A percentile compares a stretch with the other conserved stretches of the same genome.
Evolutionary conservation across 192 early-diverging fungal genomes (phyloP).

Genomic region (Linnemannia hyalina): DNA sequence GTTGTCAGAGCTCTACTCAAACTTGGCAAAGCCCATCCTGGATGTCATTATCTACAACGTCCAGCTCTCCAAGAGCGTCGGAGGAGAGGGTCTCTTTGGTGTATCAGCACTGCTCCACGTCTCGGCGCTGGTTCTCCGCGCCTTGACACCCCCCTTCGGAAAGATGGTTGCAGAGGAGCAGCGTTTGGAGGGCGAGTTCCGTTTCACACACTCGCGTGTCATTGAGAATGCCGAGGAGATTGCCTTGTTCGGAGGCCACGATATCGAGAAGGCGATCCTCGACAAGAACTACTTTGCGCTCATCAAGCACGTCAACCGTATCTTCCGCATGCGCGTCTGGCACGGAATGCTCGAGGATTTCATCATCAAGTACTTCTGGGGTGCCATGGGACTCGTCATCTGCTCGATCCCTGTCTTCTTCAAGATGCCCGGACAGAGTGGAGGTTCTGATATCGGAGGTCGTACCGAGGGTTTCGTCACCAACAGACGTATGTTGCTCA

Average conservation of each 20-base stretch:
- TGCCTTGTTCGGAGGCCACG: slow-evolving; percentile 89
- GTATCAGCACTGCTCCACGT: slow-evolving; percentile 83
- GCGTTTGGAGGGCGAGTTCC: slow-evolving; percentile 93
- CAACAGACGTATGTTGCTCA: slow-evolving; percentile 81
- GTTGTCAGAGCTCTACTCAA: slow-evolving; percentile 90
- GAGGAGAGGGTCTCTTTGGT: slow-evolving; percentile 86
- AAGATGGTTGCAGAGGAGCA: slow-evolving; percentile 95
- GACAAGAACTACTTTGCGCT: slow-evolving; percentile 83
- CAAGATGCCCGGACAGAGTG: slow-evolving; percentile 57
- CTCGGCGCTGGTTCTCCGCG: slow-evolving; percentile 83
- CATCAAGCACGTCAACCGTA: slow-evolving; percentile 87
- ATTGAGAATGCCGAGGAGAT: slow-evolving; percentile 98
- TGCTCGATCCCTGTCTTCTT: slow-evolving; percentile 92
- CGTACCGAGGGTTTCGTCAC: slow-evolving; percentile 81
- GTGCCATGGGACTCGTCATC: slow-evolving; percentile 87
- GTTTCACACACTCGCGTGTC: slow-evolving; percentile 92
- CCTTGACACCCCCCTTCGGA: slow-evolving; percentile 95
- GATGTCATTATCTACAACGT: slow-evolving; percentile 95
- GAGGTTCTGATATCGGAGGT: slow-evolving; percentile 54
- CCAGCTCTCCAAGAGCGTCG: slow-evolving; percentile 88
- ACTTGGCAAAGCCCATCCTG: slow-evolving; percentile 94
- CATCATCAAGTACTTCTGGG: slow-evolving; percentile 99
- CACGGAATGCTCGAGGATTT: slow-evolving; percentile 98
- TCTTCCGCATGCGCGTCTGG: slow-evolving; percentile 88
- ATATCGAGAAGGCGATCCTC: slow-evolving; percentile 86